Conservation (phyloP, 306 rosid species). For the Gastrolobium villosum region DNA sequence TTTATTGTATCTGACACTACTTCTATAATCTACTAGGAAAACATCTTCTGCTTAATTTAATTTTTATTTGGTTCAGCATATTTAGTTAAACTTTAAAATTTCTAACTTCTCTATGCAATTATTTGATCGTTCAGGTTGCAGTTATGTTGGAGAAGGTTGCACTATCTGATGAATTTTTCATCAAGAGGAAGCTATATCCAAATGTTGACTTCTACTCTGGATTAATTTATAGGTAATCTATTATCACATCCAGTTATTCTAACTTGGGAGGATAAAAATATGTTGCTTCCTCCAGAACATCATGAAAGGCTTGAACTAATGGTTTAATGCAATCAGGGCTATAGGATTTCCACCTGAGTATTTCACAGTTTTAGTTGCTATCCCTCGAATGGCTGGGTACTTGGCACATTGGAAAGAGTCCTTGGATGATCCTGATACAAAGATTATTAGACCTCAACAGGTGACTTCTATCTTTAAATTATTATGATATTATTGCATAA, state of each 20-base stretch:
- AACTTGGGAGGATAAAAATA: neutral
- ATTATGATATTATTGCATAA: constrained; percentile 25
- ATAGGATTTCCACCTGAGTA: constrained; percentile 93
- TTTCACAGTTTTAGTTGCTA: constrained; percentile 90
- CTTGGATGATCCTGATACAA: constrained; percentile 89
- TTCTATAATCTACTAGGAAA: constrained; percentile 1
- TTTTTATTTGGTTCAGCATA: constrained; percentile 32
- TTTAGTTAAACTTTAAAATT: constrained; percentile 26
- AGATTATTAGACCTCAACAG: constrained; percentile 97
- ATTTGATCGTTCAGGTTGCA: constrained; percentile 67
- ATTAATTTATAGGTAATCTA: constrained; percentile 78
- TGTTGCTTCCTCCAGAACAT: neutral
- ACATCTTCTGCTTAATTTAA: neutral
- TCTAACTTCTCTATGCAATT: constrained; percentile 47
- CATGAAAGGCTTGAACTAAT: constrained; percentile 36
- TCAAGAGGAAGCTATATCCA: constrained; percentile 91
- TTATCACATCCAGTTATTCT: neutral
- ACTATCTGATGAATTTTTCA: constrained; percentile 83
- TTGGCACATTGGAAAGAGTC: constrained; percentile 97
- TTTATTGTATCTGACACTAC: neutral
- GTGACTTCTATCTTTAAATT: constrained; percentile 51
- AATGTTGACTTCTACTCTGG: constrained; percentile 97
- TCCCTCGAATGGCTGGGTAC: constrained; percentile 98
- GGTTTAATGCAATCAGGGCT: constrained; percentile 69
- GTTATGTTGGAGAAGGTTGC: constrained; percentile 92